Conservation (phyloP, 345 rosid species). For the Citrus australasica region DNA sequence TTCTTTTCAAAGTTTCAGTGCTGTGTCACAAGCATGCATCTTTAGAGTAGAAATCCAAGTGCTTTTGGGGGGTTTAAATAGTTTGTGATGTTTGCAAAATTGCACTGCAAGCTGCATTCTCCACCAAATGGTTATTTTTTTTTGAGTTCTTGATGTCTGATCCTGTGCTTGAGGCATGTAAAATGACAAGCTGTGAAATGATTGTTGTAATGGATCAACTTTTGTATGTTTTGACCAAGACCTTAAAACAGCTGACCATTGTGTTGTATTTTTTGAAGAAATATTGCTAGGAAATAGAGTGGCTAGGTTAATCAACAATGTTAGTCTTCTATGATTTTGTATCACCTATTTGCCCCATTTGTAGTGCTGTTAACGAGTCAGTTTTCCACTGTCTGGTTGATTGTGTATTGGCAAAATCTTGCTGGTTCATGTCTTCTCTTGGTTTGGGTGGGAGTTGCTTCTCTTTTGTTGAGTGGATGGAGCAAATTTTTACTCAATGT, state of each 20-base stretch:
- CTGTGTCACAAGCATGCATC: background rate
- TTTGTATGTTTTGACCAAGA: background rate
- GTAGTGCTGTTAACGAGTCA: too few species aligned
- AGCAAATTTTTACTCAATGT: too few species aligned
- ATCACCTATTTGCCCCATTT: too few species aligned
- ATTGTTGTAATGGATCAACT: background rate
- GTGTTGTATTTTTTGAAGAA: too few species aligned
- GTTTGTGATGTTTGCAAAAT: background rate
- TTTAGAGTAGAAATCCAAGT: background rate
- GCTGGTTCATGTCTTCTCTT: too few species aligned
- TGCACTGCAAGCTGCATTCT: background rate
- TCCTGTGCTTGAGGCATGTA: background rate
- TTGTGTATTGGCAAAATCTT: too few species aligned
- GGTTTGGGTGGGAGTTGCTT: too few species aligned
- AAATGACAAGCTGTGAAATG: background rate
- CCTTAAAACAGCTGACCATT: background rate
- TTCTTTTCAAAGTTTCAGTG: background rate
- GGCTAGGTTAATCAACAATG: too few species aligned
- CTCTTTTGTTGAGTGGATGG: too few species aligned
- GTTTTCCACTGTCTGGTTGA: too few species aligned
- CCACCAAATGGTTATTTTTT: background rate
- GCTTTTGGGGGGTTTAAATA: background rate
- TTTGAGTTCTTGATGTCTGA: background rate
- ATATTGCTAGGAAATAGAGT: too few species aligned
- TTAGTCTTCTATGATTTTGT: too few species aligned